Evolutionary conservation across 805 yeast genomes (phyloP).

Genomic region (Lipomyces anomalus): DNA sequence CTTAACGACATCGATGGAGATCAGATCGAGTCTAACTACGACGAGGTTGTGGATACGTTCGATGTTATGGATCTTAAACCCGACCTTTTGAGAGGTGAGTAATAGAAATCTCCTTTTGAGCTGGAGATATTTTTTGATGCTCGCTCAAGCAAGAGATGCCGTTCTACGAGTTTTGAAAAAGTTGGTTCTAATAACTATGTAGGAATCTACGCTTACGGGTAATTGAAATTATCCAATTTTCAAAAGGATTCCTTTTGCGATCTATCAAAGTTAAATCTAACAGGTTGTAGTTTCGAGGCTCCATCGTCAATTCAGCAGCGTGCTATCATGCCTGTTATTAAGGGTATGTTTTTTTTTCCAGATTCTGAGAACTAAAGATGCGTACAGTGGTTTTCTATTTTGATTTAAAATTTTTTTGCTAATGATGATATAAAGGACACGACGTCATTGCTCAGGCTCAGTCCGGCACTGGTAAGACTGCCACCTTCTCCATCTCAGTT

Average conservation of each 20-base stretch:
- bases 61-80: slow-evolving; percentile 73
- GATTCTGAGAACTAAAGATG: not conserved
- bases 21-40: slow-evolving; percentile 86
- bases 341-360: slow-evolving; percentile 41
- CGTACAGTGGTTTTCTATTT: not conserved
- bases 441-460: slow-evolving; percentile 99
- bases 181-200: not conserved
- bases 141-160: not conserved
- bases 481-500: slow-evolving; percentile 93
- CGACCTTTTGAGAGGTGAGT: slow-evolving; percentile 56
- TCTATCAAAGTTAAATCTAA: too few species aligned
- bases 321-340: slow-evolving; percentile 91
- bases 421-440: slow-evolving; percentile 35
- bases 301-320: slow-evolving; percentile 98
- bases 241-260: not conserved
- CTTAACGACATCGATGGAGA: slow-evolving; percentile 22
- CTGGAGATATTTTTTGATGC: not conserved
- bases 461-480: slow-evolving; percentile 99
- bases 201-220: slow-evolving; percentile 27
- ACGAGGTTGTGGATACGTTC: slow-evolving; percentile 72
- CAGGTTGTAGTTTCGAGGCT: slow-evolving; percentile 83
- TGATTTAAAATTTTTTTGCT: not conserved
- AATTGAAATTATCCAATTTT: too few species aligned
- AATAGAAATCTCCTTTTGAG: not conserved
- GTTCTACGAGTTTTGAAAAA: not conserved